Base-by-base conservation (phyloP, 306 rosid species). In the Luffa acutangula region DNA sequence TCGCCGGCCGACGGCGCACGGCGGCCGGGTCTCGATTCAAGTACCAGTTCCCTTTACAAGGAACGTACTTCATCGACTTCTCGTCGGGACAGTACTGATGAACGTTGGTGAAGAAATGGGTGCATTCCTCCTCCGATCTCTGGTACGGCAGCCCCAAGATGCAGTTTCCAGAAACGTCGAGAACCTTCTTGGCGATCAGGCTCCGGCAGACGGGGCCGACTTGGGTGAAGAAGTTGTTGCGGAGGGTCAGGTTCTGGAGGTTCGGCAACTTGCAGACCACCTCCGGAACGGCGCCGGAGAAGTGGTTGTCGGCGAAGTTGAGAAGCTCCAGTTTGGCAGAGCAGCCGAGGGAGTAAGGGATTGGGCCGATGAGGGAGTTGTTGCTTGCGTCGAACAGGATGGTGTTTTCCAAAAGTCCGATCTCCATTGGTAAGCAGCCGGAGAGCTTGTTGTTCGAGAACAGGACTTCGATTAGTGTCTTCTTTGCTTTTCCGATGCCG, bases 401-500 rank as follows among this genome's bases (percentile, higher is more conserved):
- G 0, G 90, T 85, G 3, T 84, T 82, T 0, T 83, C 71, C 0
- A 94, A 83, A 21, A 21, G 31, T 6, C 98, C 98, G 4, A 89
- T 89, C 64, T 90, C 95, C 63, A 69, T 79, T 0, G 98, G 98
- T 71, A 94, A 48, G 78, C 97, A 94, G 0, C 98, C 97, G 7
- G 83, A 53, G 21, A 88, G 82, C 0, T 4, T 7, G 87, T 94
- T 94, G 18, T 79, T 77, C 3, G 88, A 52, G 83, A 94, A 89
- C 49, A 94, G 97, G 3, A 94, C 89, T 33, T 94, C 98, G 1
- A 80, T 75, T n/a, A 92, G 92, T 0, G 82, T 87, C 3, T 82
- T 74, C 0, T 59, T 5, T 1, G 91, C 81, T 8, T 21, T 17
- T 4, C 96, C 80, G 20, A 5, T 57, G 5, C 82, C 93, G 0